phyloP scores from a whole-genome alignment of 495 filamentous ascomycete species.

The Lentithecium fluviatile region DNA sequence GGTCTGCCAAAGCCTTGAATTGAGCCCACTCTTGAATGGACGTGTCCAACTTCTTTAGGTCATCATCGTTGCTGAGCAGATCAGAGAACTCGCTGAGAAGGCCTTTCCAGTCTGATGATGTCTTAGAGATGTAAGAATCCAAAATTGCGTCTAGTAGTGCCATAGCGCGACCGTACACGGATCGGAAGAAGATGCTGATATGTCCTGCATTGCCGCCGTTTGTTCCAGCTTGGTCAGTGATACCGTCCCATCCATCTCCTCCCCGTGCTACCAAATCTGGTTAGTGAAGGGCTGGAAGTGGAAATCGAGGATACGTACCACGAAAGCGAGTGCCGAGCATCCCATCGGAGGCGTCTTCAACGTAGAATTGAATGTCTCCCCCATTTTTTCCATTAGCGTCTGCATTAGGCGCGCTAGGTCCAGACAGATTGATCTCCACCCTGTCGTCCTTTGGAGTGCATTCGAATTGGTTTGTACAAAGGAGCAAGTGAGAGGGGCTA shows the following conservation, averaged over 20 bases:
- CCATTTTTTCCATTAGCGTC: not conserved
- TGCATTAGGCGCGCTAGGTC: not conserved
- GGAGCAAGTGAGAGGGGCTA: not conserved
- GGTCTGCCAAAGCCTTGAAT: not conserved
- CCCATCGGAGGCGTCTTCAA: not conserved
- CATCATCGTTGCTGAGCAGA: not conserved
- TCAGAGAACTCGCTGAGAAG: not conserved
- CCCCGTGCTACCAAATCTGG: not conserved
- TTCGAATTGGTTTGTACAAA: not conserved
- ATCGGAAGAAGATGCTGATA: not conserved
- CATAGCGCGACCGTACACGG: not conserved
- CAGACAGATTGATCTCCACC: not conserved
- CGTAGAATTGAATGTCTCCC: not conserved
- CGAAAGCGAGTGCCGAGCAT: not conserved
- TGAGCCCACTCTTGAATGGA: not conserved
- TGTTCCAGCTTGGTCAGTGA: not conserved
- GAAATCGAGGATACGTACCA: not conserved
- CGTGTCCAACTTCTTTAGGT: not conserved
- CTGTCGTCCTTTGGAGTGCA: not conserved
- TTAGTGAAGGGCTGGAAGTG: not conserved
- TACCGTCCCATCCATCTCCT: not conserved
- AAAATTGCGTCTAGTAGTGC: not conserved
- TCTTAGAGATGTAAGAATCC: not conserved
- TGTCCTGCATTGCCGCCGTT: not conserved
- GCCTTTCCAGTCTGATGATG: not conserved